Conservation (phyloP, 2,329 filamentous ascomycete genomes). For the Pseudocercospora ulei region DNA sequence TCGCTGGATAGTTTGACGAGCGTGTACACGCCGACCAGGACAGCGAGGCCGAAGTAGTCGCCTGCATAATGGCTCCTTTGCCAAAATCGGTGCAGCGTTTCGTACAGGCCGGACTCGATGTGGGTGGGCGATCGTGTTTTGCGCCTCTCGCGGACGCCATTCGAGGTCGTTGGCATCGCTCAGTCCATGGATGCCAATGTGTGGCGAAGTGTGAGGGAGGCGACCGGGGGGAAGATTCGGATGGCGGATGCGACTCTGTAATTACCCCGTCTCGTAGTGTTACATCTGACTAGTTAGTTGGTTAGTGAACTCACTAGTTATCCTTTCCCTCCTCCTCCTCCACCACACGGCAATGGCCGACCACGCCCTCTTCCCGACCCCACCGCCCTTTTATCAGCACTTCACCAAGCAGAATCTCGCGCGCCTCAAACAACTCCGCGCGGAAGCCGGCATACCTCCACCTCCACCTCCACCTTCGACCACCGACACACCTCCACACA, state of each 20-base stretch:
- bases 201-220: background rate
- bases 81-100: constrained; percentile 23
- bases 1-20: constrained; percentile 56
- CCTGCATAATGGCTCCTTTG: constrained; percentile 68
- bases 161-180: background rate
- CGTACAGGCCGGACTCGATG: constrained; percentile 16
- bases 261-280: too few species aligned
- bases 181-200: background rate
- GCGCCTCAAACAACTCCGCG: constrained; percentile 40
- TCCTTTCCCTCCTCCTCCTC: background rate
- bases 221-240: background rate
- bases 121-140: constrained; percentile 13
- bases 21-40: constrained; percentile 60
- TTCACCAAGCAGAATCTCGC: constrained; percentile 69
- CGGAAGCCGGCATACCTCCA: constrained; percentile 19
- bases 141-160: constrained; percentile 7
- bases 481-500: constrained; percentile 10
- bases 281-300: constrained; percentile 7
- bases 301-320: constrained; percentile 10
- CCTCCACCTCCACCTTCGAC: constrained; percentile 29
- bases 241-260: too few species aligned
- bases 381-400: constrained; percentile 79
- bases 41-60: constrained; percentile 70
- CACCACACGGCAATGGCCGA: constrained; percentile 6
- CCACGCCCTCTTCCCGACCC: constrained; percentile 73